A percentile compares a stretch with the other conserved stretches of the same genome.
Evolutionary conservation across 192 early-diverging fungal species (phyloP).

Genomic region (Kappamyces sp.): DNA sequence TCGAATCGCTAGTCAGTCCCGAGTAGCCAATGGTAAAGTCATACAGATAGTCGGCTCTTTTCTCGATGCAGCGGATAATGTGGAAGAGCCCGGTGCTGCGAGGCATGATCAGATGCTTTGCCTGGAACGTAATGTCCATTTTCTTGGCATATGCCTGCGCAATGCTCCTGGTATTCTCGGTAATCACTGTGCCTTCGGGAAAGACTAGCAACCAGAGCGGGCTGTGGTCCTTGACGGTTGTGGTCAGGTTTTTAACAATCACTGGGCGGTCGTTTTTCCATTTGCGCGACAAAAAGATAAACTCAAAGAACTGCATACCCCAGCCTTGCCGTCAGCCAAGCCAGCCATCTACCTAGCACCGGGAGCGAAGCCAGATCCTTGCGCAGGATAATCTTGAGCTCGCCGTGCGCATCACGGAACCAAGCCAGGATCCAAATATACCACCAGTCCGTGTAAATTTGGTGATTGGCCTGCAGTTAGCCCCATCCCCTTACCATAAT

Average conservation of each 20-base stretch:
- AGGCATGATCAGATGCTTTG: conserved; percentile 69
- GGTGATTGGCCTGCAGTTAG: no score
- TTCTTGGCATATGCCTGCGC: conserved; percentile 64
- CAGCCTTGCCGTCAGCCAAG: background rate
- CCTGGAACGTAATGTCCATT: conserved; percentile 27
- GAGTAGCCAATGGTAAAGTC: conserved; percentile 88
- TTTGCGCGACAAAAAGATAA: conserved; percentile 87
- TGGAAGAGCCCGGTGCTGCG: conserved; percentile 72
- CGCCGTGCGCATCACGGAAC: conserved; percentile 58
- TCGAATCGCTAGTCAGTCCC: conserved; percentile 46
- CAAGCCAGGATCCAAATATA: conserved; percentile 7
- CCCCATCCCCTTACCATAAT: no score
- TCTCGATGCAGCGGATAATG: conserved; percentile 55
- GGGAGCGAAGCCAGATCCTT: conserved; percentile 73
- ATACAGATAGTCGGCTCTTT: conserved; percentile 69
- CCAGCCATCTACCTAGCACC: conserved; percentile 62
- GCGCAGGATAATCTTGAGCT: conserved; percentile 87
- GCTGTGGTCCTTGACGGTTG: conserved; percentile 23
- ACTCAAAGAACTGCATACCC: conserved; percentile 84
- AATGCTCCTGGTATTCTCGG: conserved; percentile 62
- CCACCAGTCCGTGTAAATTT: conserved; percentile 23
- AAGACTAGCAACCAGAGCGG: conserved; percentile 90
- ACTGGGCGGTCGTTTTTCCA: conserved; percentile 67
- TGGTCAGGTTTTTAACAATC: conserved; percentile 39
- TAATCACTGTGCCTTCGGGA: conserved; percentile 92